Evolutionary conservation across 768 basidiomycete genomes (phyloP).

Genomic region (Candolleomyces aberdarensis): DNA sequence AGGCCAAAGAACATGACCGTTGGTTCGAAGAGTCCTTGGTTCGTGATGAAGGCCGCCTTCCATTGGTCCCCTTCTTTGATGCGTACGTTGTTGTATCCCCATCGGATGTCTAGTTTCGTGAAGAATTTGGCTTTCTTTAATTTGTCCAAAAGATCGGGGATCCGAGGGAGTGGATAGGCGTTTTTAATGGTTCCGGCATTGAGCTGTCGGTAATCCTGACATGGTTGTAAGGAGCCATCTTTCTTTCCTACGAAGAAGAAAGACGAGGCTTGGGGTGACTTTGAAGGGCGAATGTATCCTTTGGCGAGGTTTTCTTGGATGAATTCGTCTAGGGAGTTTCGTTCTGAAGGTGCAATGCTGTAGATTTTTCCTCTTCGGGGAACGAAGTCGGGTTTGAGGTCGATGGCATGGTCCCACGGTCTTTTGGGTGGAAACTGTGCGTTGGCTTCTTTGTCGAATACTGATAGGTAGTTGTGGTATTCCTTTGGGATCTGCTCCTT

Average conservation of each 20-base stretch:
- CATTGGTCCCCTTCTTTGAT: no score
- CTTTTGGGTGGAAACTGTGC: constrained; percentile 9
- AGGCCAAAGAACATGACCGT: no score
- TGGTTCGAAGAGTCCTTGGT: no score
- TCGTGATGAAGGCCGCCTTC: no score
- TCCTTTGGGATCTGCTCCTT: neutral
- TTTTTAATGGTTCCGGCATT: constrained; percentile 30
- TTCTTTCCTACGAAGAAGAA: constrained; percentile 20
- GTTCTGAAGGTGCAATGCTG: constrained; percentile 23
- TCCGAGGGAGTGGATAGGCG: constrained; percentile 25
- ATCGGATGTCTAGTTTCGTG: no score
- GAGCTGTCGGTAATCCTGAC: constrained; percentile 27
- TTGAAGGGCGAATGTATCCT: constrained; percentile 16
- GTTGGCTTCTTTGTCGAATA: constrained; percentile 16
- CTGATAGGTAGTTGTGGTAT: neutral
- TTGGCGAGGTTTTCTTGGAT: constrained; percentile 20
- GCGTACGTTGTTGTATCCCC: no score
- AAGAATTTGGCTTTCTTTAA: no score
- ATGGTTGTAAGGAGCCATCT: constrained; percentile 17
- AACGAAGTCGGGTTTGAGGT: constrained; percentile 14
- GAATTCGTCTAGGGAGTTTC: constrained; percentile 20
- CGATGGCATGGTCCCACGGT: constrained; percentile 12
- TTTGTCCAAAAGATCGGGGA: no score
- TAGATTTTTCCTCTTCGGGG: constrained; percentile 13
- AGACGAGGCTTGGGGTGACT: constrained; percentile 15